phyloP scores from a whole-genome alignment of 1,284 basidiomycete species.

The Trametes sp. region DNA sequence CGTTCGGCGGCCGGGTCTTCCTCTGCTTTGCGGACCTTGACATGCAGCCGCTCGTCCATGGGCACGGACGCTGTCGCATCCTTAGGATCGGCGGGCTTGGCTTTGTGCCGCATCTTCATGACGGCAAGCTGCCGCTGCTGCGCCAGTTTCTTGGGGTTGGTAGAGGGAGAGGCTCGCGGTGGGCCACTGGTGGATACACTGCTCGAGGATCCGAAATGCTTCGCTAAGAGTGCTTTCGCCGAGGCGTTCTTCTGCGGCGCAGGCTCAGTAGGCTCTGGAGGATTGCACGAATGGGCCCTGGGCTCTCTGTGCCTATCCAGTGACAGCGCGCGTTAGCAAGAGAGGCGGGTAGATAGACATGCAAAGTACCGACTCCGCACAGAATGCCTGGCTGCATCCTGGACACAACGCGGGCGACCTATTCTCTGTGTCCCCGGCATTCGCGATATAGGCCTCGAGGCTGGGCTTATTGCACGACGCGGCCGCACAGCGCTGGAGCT shows the following conservation, averaged over 20 bases:
- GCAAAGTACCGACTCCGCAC: conserved; percentile 55
- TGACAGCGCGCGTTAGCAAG: conserved; percentile 14
- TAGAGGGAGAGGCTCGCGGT: conserved; percentile 42
- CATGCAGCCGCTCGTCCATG: conserved; percentile 62
- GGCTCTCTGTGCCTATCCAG: conserved; percentile 66
- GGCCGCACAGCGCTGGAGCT: conserved; percentile 58
- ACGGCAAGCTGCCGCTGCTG: conserved; percentile 64
- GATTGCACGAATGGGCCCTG: conserved; percentile 59
- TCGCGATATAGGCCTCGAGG: conserved; percentile 50
- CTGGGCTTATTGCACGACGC: conserved; percentile 60
- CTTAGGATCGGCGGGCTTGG: conserved; percentile 65
- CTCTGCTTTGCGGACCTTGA: conserved; percentile 50
- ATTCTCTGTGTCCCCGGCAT: conserved; percentile 38
- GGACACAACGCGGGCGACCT: conserved; percentile 53
- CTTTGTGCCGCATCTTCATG: conserved; percentile 78
- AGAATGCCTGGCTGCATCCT: conserved; percentile 66
- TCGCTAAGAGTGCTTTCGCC: conserved; percentile 61
- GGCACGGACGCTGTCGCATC: conserved; percentile 55
- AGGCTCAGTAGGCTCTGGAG: conserved; percentile 24
- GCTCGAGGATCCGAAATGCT: conserved; percentile 54
- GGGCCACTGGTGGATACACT: conserved; percentile 24
- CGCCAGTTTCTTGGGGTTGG: conserved; percentile 60
- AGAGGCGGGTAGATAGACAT: neutral
- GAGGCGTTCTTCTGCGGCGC: conserved; percentile 49
- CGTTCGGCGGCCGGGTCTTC: conserved; percentile 46